Base-by-base conservation (phyloP, 1,284 basidiomycete genomes). In the Neolentinus lepideus region DNA sequence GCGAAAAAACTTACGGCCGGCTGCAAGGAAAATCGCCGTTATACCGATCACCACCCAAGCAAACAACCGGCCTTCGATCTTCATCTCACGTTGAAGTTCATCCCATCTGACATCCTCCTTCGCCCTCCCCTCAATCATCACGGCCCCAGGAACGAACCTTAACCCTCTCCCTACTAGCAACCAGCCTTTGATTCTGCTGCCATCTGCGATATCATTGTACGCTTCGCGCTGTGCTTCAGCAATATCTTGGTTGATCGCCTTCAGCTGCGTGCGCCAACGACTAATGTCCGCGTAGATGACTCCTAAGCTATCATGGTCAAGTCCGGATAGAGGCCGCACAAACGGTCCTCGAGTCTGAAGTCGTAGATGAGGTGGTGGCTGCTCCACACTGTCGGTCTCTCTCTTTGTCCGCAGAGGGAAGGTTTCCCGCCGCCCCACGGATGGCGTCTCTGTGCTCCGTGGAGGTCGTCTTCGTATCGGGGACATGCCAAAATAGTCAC, bases 41-140 rank as follows among this genome's bases (percentile, higher is more conserved):
- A 80, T 67, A 4, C 69, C 67, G 3, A 86, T 72, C 26, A 85
- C 67, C 19, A 72, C 66, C 83, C 85, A 88, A 61, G 86, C 81
- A 2, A 74, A 71, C 33, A 74, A 53, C 38, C 67, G 64, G 57
- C 78, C 77, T 60, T 76, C 61, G 53, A 65, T 57, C 24, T 71
- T 75, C n/a, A 77, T 67, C 59, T 81, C 78, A 58, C 76, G 74
- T 61, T 89, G 88, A 21, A 92, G 69, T 51, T 89, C 81, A 58
- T 83, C 79, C 89, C 90, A 93, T 53, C 85, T 68, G 27, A 93
- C 81, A 64, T 92, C 90, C 62, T 92, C 89, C 66, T 88, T 90
- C 12, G 86, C 83, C 48, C 84, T 72, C 1, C 89, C 90, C 62
- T 88, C 83, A 26, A 93, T 88, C 29, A 85, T 68, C 63, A 87